These are phyloP conservation scores for Acacia confusa DNA, from an alignment of 306 rosid genomes.

Conservation along the genomic window DNA sequence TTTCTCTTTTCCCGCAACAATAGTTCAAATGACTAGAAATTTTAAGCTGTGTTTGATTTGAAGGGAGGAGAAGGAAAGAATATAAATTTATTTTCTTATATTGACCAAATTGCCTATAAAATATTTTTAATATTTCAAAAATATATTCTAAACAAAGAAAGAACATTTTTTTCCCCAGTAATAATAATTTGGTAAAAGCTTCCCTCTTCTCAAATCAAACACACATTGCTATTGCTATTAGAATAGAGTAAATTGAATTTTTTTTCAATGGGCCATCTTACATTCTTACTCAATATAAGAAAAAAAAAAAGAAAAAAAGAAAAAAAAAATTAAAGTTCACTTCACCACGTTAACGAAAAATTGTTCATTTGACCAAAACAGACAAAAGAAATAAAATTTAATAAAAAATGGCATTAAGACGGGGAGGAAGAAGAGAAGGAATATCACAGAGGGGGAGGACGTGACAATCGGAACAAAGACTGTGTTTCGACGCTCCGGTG, in stretches of 20 bases:
- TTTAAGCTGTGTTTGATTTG: too few species aligned
- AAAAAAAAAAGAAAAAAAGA: not conserved
- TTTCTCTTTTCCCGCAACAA: too few species aligned
- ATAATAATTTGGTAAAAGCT: too few species aligned
- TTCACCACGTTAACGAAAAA: not conserved
- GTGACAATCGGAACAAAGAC: not conserved
- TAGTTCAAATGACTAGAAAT: too few species aligned
- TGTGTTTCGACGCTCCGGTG: not conserved
- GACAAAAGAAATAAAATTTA: not conserved
- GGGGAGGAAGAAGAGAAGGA: not conserved
- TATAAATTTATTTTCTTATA: too few species aligned
- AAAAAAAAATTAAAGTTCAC: not conserved
- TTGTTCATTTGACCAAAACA: not conserved
- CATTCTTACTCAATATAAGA: not conserved
- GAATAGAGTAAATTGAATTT: not conserved
- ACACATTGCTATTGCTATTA: too few species aligned
- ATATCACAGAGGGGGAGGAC: not conserved
- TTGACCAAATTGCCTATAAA: too few species aligned
- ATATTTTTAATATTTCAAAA: too few species aligned
- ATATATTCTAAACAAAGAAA: too few species aligned
- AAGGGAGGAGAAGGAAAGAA: too few species aligned
- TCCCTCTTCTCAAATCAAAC: too few species aligned
- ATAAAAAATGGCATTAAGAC: not conserved
- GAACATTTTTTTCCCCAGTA: too few species aligned
- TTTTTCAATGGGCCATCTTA: not conserved